These are phyloP conservation scores for Spathaspora gorwiae DNA, from an alignment of 805 yeast species.

Conservation along the genomic window DNA sequence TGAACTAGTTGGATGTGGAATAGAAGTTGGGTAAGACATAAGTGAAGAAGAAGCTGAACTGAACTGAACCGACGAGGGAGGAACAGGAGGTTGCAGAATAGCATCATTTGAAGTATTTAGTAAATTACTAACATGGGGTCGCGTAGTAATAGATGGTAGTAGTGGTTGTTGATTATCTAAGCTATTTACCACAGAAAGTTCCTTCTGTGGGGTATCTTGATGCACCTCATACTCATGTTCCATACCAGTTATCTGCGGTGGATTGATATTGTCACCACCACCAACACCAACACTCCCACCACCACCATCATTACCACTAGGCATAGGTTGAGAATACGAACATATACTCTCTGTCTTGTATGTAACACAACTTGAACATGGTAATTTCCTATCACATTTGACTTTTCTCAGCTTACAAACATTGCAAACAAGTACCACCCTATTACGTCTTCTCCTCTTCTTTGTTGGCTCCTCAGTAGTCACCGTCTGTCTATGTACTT, in stretches of 20 bases:
- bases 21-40: neutral
- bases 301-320: neutral
- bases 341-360: conserved; percentile 1
- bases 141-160: neutral
- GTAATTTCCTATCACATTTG: conserved; percentile 5
- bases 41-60: neutral
- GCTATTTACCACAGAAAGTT: neutral
- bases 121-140: neutral
- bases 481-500: neutral
- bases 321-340: conserved; percentile 1
- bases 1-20: neutral
- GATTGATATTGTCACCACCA: neutral
- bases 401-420: conserved; percentile 4
- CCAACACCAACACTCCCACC: neutral
- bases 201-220: neutral
- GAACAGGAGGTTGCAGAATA: neutral
- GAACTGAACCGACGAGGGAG: neutral
- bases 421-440: conserved; percentile 4
- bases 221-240: neutral
- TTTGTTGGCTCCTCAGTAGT: neutral
- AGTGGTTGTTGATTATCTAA: neutral
- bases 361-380: conserved; percentile 3
- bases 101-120: neutral
- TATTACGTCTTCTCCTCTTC: conserved; percentile 1
- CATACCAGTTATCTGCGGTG: neutral